Conservation (phyloP, 768 basidiomycete genomes). For the Chiua virens region DNA sequence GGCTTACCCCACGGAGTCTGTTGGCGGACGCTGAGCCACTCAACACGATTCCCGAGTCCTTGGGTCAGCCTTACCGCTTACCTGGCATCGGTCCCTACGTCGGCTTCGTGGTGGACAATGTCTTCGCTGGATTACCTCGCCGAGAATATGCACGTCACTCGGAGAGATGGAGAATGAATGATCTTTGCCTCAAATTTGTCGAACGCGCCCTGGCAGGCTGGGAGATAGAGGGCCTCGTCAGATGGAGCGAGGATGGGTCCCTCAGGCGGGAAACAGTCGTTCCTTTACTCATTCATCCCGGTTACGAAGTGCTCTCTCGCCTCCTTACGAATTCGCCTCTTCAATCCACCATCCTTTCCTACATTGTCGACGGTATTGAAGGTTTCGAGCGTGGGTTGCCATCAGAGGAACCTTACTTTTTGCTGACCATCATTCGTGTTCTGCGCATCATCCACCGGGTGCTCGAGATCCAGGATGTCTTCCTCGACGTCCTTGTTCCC, state of each 20-base stretch:
- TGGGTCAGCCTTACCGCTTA: conserved; percentile 78
- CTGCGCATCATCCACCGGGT: conserved; percentile 80
- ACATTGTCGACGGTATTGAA: conserved; percentile 78
- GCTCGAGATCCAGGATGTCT: conserved; percentile 84
- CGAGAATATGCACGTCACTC: conserved; percentile 74
- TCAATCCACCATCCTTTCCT: conserved; percentile 71
- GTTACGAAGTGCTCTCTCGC: conserved; percentile 81
- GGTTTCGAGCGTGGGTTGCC: conserved; percentile 72
- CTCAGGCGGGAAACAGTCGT: conserved; percentile 53
- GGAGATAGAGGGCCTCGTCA: conserved; percentile 72
- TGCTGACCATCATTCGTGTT: conserved; percentile 73
- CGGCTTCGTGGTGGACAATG: conserved; percentile 86
- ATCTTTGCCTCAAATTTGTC: conserved; percentile 79
- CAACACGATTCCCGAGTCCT: conserved; percentile 74
- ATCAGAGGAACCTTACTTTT: conserved; percentile 69
- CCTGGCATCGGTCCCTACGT: conserved; percentile 82
- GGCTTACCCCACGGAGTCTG: conserved; percentile 59
- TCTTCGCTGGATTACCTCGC: conserved; percentile 73
- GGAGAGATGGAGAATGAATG: conserved; percentile 87
- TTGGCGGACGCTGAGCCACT: conserved; percentile 58
- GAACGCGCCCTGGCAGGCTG: conserved; percentile 83
- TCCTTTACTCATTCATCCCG: conserved; percentile 73
- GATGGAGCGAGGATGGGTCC: conserved; percentile 51
- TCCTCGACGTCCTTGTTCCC: conserved; percentile 85
- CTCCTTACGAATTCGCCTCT: conserved; percentile 71